Percentiles rank a stretch among this genome's conserved stretches.
These are phyloP conservation scores for Apophysomyces trapeziformis DNA, from an alignment of 371 early-diverging fungal genomes.

Conservation along the genomic window DNA sequence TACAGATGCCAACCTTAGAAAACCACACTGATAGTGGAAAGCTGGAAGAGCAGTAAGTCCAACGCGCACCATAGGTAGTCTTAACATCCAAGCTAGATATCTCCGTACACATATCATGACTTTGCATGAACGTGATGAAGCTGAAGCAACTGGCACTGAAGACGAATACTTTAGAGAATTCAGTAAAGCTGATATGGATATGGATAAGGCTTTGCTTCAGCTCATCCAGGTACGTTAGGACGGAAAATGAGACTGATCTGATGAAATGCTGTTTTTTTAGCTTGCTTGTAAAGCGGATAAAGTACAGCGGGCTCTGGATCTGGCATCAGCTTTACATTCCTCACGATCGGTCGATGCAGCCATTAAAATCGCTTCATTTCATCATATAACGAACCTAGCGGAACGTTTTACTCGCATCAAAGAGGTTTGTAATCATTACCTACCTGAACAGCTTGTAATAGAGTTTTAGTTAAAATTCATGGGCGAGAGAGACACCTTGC, in stretches of 20 bases:
- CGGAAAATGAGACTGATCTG: too few relatives aligned
- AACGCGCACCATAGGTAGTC: not conserved
- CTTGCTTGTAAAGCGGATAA: conserved; percentile 75
- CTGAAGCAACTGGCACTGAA: conserved; percentile 42
- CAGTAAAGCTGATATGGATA: conserved; percentile 57
- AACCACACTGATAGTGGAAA: conserved; percentile 54
- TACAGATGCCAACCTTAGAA: conserved; percentile 72
- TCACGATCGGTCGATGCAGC: conserved; percentile 77
- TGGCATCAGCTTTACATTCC: conserved; percentile 63
- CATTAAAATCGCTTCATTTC: conserved; percentile 75
- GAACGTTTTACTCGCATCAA: conserved; percentile 79
- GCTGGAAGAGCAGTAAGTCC: conserved; percentile 64
- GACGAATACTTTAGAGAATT: conserved; percentile 47
- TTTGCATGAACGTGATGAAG: conserved; percentile 56
- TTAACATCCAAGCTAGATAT: conserved; percentile 23
- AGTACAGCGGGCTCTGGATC: conserved; percentile 75
- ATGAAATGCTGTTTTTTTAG: conserved; percentile 22
- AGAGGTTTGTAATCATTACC: conserved; percentile 49
- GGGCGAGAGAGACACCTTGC: not conserved
- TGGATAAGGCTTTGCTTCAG: conserved; percentile 78
- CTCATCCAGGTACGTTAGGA: conserved; percentile 67
- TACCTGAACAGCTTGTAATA: not conserved
- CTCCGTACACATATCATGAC: conserved; percentile 51
- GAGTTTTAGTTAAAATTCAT: conserved; percentile 14
- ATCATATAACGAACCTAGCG: conserved; percentile 68